Evolutionary conservation across 2,329 filamentous ascomycete species (phyloP), one percentile per base, ranked within the genome.

Genomic region (Aspergillus cejpii): DNA sequence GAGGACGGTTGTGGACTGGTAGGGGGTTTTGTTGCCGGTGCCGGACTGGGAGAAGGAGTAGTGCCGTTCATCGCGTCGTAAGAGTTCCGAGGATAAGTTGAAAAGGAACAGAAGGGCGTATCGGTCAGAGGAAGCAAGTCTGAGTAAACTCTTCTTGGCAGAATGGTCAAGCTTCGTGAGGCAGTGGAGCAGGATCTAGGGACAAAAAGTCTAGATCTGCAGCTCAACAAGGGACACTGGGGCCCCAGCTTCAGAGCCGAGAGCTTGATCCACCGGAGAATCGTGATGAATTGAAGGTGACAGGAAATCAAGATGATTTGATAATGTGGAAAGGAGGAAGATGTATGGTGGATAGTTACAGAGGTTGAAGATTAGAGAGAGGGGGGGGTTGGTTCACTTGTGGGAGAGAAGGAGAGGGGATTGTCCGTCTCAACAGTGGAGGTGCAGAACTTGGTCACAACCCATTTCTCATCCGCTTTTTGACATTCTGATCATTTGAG

Each of bases 11-110:
- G 55, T 17, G 52, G 49, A 27, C 47, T 52, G 14, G 61, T 55
- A 19, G 60, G 60, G 15, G 49, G 44, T 53, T 57, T 61, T 26
- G 55, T 45, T 15, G 53, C 55, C 42, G 61, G 57, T 29, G 51
- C 59, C 1, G 64, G 64, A 27, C 63, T 66, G 19, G 64, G 61
- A 26, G 65, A 66, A 14, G 65, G 62, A 11, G 62, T 65, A n/a
- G 57, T 56, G 12, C 53, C 51, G 42, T 61, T 61, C 58, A 63
- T 66, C 17, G 47, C 36, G 54, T 45, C 39, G 44, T 19, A 31
- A n/a, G 41, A 21, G 17, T 15, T 19, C 4, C 6, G 7, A 2
- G 10, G 10, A 12, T 14, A 19, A 5, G 33, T 49, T 37, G n/a
- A 42, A 12, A 42, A 27, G 23, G 10, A n/a, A 8, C 26, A 21